These are phyloP conservation scores for Larix kaempferi DNA, from an alignment of 75 land plant genomes.

Conservation along the genomic window DNA sequence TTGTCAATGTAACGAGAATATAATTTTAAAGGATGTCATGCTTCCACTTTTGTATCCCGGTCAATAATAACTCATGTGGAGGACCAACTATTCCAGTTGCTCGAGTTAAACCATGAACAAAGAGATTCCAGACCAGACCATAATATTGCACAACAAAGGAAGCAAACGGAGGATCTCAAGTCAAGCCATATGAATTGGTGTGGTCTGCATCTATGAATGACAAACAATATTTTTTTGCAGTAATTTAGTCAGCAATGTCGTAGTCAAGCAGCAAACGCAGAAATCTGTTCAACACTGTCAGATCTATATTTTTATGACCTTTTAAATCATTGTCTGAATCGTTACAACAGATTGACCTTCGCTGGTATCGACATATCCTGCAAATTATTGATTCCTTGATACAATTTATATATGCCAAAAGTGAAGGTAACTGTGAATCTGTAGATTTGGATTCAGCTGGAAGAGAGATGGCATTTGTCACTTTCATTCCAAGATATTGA, in stretches of 20 bases:
- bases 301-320: too few species aligned
- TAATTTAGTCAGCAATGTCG: slow-evolving; percentile 98
- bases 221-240: slow-evolving; percentile 96
- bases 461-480: too few species aligned
- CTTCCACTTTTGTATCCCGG: slow-evolving; percentile 87
- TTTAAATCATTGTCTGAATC: too few species aligned
- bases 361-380: too few species aligned
- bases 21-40: slow-evolving; percentile 83
- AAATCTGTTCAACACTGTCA: too few species aligned
- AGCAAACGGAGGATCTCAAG: slow-evolving; percentile 97
- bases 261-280: slow-evolving; percentile 93
- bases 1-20: slow-evolving; percentile 96
- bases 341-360: too few species aligned
- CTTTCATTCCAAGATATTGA: too few species aligned
- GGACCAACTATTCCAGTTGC: slow-evolving; percentile 99
- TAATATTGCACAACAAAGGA: slow-evolving; percentile 99
- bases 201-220: slow-evolving; percentile 99
- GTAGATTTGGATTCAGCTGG: too few species aligned
- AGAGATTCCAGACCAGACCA: slow-evolving; percentile 87
- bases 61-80: slow-evolving; percentile 93
- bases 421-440: too few species aligned
- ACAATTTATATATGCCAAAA: too few species aligned
- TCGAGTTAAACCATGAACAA: slow-evolving; percentile 92
- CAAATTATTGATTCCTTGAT: too few species aligned
- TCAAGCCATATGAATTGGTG: slow-evolving; percentile 95